Evolutionary conservation across 129 eudicot species (phyloP), one percentile per base, ranked within the genome.

Genomic region (Scalesia atractyloides): DNA sequence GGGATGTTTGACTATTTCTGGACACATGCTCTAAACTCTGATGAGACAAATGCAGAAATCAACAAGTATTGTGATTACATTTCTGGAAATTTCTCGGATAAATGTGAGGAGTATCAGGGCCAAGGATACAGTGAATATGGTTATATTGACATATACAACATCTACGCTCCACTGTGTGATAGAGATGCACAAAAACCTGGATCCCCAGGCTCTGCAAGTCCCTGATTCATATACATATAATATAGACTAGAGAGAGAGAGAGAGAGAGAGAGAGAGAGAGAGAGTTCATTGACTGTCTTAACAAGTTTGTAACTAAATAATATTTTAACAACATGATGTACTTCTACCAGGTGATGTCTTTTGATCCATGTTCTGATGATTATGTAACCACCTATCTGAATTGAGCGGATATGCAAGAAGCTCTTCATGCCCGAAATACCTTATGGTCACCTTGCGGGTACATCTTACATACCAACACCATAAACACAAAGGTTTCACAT

Each of bases 91-190:
- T 64, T 57, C 58, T 76, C 86, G 0, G 49, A 62, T 5, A 11
- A 44, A 54, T 81, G 86, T 26, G 7, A 8, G 0, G 26, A 61
- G 7, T 75, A 67, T 59, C 70, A 52, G 36, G 19, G 34, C 17
- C 74, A 70, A 56, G 69, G 56, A 26, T 63, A 39, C 2, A 10
- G 12, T 7, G 86, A 78, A 52, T 13, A 0, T 17, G 86, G 82
- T 30, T 63, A 12, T 3, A 69, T 81, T 62, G 81, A 81, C 57
- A 62, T 73, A 14, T 66, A 84, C 78, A 84, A 82, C 76, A 84
- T 84, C 41, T 87, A 87, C 63, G 85, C 86, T 18, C 87, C 92
- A 50, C 17, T 79, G 0, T 87, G 92, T 73, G 52, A 22, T 36
- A 10, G 7, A 2, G 37, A 51, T 30, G 65, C 47, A 34, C 78